Evolutionary conservation across 164 flowering plant species (phyloP).

Genomic region (Platanus orientalis): DNA sequence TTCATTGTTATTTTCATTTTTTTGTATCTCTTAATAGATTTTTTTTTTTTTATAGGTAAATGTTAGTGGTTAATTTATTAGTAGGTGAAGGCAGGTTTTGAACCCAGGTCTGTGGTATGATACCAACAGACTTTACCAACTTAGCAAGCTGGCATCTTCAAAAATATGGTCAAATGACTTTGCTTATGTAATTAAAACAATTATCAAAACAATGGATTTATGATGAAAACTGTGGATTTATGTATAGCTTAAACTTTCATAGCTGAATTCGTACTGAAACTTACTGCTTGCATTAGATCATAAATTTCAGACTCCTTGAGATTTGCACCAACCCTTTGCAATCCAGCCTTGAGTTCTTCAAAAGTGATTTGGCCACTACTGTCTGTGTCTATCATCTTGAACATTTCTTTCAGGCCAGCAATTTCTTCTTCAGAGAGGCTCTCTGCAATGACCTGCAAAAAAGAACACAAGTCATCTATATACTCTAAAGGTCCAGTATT

Average conservation of each 20-base stretch:
- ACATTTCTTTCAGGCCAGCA: slow-evolving; percentile 15
- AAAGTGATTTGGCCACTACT: slow-evolving; percentile 18
- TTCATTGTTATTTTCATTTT: too few relatives aligned
- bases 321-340: slow-evolving; percentile 13
- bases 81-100: too few relatives aligned
- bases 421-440: slow-evolving; percentile 14
- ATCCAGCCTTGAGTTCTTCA: slow-evolving; percentile 21
- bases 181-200: too few relatives aligned
- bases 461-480: background rate
- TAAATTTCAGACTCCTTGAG: slow-evolving; percentile 13
- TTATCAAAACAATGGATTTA: too few relatives aligned
- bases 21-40: too few relatives aligned
- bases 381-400: slow-evolving; percentile 18
- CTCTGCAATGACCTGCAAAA: slow-evolving; percentile 12
- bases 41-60: too few relatives aligned
- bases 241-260: background rate
- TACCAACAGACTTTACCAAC: too few relatives aligned
- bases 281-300: slow-evolving; percentile 16
- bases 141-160: too few relatives aligned
- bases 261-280: background rate
- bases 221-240: too few relatives aligned
- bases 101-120: too few relatives aligned
- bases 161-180: too few relatives aligned
- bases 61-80: too few relatives aligned
- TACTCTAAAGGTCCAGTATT: background rate